phyloP scores from a whole-genome alignment of 768 basidiomycete genomes.

The Lactarius vividus region DNA sequence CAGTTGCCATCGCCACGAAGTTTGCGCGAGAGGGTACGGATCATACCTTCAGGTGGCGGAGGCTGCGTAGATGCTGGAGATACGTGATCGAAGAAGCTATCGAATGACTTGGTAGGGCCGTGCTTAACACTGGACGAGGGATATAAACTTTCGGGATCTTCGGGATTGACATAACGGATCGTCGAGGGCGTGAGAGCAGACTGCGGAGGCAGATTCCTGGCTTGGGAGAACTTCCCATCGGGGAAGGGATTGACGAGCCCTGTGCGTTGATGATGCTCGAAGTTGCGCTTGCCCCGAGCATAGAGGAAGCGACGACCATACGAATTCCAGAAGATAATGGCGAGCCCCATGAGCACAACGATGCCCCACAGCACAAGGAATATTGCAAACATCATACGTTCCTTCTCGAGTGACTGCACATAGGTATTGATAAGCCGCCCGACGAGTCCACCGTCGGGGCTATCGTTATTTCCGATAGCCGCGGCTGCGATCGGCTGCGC shows the following conservation, averaged over 20 bases:
- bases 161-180: slow-evolving; percentile 44
- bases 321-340: slow-evolving; percentile 70
- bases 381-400: slow-evolving; percentile 78
- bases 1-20: slow-evolving; percentile 24
- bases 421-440: slow-evolving; percentile 73
- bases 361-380: slow-evolving; percentile 83
- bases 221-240: slow-evolving; percentile 28
- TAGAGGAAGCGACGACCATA: slow-evolving; percentile 44
- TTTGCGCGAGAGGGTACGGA: slow-evolving; percentile 28
- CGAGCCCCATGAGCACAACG: slow-evolving; percentile 77
- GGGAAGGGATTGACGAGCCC: slow-evolving; percentile 30
- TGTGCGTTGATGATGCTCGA: slow-evolving; percentile 28
- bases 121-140: slow-evolving; percentile 31
- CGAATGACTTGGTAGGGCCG: slow-evolving; percentile 43
- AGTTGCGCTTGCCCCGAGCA: slow-evolving; percentile 45
- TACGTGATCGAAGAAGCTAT: slow-evolving; percentile 42
- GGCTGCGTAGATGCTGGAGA: slow-evolving; percentile 27
- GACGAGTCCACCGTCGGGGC: slow-evolving; percentile 56
- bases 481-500: slow-evolving; percentile 79
- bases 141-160: slow-evolving; percentile 36
- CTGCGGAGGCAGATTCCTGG: slow-evolving; percentile 35
- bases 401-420: slow-evolving; percentile 67
- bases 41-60: background rate
- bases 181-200: slow-evolving; percentile 14
- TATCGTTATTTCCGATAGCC: slow-evolving; percentile 60